These are phyloP conservation scores for Tremella fuciformis DNA, from an alignment of 768 basidiomycete species.

Conservation along the genomic window DNA sequence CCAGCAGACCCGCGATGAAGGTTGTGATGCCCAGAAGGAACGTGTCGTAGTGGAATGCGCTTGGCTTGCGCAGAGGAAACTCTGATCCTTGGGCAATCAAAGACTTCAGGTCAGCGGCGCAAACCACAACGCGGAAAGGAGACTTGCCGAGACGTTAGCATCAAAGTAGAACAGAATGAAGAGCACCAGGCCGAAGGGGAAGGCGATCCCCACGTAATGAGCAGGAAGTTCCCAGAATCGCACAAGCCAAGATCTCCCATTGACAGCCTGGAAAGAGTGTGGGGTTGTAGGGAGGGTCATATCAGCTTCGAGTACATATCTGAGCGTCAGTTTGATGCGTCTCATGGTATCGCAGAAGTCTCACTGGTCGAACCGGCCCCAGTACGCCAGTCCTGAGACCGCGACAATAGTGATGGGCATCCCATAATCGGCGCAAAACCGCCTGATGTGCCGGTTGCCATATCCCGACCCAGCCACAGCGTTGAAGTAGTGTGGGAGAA, in stretches of 20 bases:
- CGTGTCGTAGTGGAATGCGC: slow-evolving; percentile 67
- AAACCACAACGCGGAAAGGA: not conserved
- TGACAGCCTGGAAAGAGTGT: slow-evolving; percentile 66
- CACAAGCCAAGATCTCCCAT: slow-evolving; percentile 74
- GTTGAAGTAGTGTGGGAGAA: slow-evolving; percentile 70
- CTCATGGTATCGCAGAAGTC: not conserved
- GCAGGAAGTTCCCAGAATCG: slow-evolving; percentile 81
- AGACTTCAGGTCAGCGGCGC: slow-evolving; percentile 58
- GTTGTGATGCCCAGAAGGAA: slow-evolving; percentile 87
- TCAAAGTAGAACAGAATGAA: slow-evolving; percentile 95
- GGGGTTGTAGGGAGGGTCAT: slow-evolving; percentile 66
- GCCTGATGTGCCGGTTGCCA: slow-evolving; percentile 70
- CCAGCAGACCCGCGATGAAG: slow-evolving; percentile 60
- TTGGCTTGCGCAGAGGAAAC: slow-evolving; percentile 85
- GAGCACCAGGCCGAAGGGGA: slow-evolving; percentile 82
- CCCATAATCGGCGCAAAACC: slow-evolving; percentile 80
- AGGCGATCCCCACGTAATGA: slow-evolving; percentile 83
- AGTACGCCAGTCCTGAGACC: slow-evolving; percentile 74
- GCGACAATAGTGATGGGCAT: slow-evolving; percentile 84
- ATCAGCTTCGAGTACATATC: slow-evolving; percentile 53
- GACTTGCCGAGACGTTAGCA: slow-evolving; percentile 80
- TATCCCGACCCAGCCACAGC: slow-evolving; percentile 62
- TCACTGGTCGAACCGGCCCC: slow-evolving; percentile 67
- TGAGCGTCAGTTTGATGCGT: slow-evolving; percentile 11
- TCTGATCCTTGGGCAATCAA: slow-evolving; percentile 86